phyloP scores from a whole-genome alignment of 441 rosid species.

The Populus hybrid region DNA sequence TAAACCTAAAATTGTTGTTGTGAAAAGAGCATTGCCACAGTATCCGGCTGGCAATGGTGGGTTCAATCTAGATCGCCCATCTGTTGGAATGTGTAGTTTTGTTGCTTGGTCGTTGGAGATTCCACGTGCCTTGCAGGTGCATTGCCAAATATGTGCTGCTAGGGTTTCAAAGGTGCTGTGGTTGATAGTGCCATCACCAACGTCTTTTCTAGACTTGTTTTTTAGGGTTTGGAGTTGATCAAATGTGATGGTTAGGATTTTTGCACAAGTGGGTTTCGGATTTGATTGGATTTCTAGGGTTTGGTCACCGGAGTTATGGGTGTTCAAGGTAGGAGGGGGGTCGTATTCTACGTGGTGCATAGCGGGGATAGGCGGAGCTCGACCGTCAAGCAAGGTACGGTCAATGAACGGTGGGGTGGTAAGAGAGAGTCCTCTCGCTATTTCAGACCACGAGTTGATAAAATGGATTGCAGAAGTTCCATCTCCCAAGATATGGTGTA shows the following conservation, averaged over 20 bases:
- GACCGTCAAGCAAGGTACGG: background rate
- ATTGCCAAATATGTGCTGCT: constrained; percentile 16
- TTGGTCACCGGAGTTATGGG: background rate
- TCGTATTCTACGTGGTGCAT: constrained; percentile 17
- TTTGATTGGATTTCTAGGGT: background rate
- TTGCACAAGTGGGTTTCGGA: background rate
- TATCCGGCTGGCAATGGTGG: constrained; percentile 17
- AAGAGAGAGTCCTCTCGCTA: constrained; percentile 10
- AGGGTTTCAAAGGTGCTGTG: constrained; percentile 10
- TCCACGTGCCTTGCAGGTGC: constrained; percentile 9
- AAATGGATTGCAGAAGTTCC: constrained; percentile 3
- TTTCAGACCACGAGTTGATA: constrained; percentile 14
- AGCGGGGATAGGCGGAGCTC: constrained; percentile 1
- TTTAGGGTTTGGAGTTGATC: constrained; percentile 1
- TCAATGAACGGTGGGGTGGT: background rate
- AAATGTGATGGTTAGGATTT: constrained; percentile 2
- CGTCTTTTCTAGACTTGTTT: background rate
- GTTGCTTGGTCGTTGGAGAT: constrained; percentile 6
- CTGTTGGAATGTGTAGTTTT: background rate
- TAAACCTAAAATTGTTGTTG: background rate
- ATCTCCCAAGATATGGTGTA: constrained; percentile 14
- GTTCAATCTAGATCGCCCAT: constrained; percentile 13
- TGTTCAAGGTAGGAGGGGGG: background rate
- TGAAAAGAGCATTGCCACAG: constrained; percentile 10
- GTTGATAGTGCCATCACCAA: background rate